Evolutionary conservation across 2,329 filamentous ascomycete species (phyloP), one percentile per base, ranked within the genome.

Genomic region (Fusarium graminum): DNA sequence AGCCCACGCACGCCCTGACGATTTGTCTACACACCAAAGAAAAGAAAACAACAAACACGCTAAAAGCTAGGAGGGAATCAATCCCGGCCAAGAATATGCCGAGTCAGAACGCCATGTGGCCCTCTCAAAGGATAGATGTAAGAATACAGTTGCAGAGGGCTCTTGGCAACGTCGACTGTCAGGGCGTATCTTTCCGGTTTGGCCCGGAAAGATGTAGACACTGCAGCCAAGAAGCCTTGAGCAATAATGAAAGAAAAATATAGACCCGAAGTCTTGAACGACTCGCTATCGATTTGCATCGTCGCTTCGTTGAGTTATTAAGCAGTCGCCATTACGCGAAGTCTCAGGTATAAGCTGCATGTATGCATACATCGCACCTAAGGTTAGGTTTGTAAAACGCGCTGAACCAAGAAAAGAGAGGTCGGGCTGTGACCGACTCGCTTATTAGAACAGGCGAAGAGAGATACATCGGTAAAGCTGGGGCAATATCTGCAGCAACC

Each of bases 281-380:
- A 68, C 30, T 44, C 36, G 54, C 40, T 65, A 34, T 49, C 39
- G 53, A 64, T 53, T 39, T 29, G 58, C 41, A 54, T 52, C 47
- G 41, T 53, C 68, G 55, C 60, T 46, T 62, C 47, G 54, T 54
- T 61, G 57, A 50, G 45, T 54, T 52, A 63, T 54, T 65, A 44
- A 44, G 55, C 55, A 68, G 62, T 53, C 51, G 43, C 60, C 60
- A 68, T 68, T 54, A 58, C 54, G n/a, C 60, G 62, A 46, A 44
- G 42, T 68, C 52, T 45, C 36, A 16, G 14, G 34, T 50, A 51
- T 58, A 52, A 34, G 36, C 45, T 34, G 51, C 30, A 52, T 62
- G 43, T 51, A 28, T 52, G 44, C 45, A 63, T 61, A 59, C 63
- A 41, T 51, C 54, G 32, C 53, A 25, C 53, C 34, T 59, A 59